Base-by-base conservation (phyloP, 1,284 basidiomycete species). In the Leccinum cinnamomeum region DNA sequence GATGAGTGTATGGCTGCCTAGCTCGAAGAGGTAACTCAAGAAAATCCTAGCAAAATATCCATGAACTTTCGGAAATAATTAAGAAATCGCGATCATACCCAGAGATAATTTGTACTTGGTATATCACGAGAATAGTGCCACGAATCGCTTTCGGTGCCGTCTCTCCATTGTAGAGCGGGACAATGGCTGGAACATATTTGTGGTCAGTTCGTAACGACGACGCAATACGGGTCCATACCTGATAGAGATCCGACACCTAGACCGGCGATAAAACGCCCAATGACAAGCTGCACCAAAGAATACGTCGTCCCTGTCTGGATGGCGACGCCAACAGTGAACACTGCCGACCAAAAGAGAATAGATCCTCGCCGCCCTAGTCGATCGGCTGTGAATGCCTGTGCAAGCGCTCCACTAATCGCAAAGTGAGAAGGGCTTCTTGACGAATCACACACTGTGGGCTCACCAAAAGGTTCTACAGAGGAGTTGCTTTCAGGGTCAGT, bases 81-180 rank as follows among this genome's bases (percentile, higher is more conserved):
- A 5, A 3, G 10, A 53, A n/a, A 5, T 23, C 12, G 39, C 2
- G 35, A 11, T 69, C 79, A 51, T 69, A 87, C 87, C 88, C 87
- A 18, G 82, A 76, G 68, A 90, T 88, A 65, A 91, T 90, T 70
- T 90, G 89, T 10, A 92, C 78, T 71, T 92, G 90, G 69, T 92
- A 92, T 16, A 92, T 74, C 2, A 91, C 89, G 18, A 92, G 78
- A 25, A 92, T 79, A 10, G 87, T 84, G 10, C 91, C 91, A 71
- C 90, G 84, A 64, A 92, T 80, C 5, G 85, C 83, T 72, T 91
- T 91, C 0, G 91, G 91, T 0, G 90, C 84, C 0, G 90, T 89
- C 74, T 93, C 91, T 46, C 90, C 90, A 66, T 90, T 92, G 74
- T 91, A 92, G 5, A 92, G 82, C 50, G 91, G 90, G 1, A 92